Evolutionary conservation across 2,329 filamentous ascomycete species (phyloP).

Genomic region (Penicillium sp.): DNA sequence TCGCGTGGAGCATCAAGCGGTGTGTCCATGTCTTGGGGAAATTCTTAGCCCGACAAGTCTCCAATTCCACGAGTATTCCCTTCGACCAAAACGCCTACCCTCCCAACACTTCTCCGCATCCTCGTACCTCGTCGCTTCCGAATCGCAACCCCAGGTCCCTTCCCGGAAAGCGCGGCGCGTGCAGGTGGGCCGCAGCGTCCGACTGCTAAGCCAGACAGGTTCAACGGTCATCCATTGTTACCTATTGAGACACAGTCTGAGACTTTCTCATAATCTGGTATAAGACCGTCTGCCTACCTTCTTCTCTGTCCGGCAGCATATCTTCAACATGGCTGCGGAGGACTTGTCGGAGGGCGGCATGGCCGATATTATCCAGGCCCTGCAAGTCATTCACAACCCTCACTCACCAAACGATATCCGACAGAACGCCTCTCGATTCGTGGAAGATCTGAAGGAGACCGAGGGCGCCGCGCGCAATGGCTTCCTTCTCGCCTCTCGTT

Average conservation of each 20-base stretch:
- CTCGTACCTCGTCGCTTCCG: background rate
- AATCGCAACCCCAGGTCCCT: background rate
- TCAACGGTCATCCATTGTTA: slow-evolving; percentile 23
- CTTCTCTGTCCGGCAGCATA: slow-evolving; percentile 4
- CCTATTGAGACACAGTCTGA: background rate
- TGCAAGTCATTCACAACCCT: slow-evolving; percentile 83
- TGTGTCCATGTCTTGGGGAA: slow-evolving; percentile 19
- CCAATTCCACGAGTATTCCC: slow-evolving; percentile 13
- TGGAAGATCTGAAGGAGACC: slow-evolving; percentile 81
- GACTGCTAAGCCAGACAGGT: slow-evolving; percentile 17
- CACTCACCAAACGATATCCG: slow-evolving; percentile 78
- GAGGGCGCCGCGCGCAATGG: slow-evolving; percentile 81
- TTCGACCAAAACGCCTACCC: background rate
- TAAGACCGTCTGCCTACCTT: background rate
- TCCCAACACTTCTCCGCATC: background rate
- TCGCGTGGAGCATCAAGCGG: slow-evolving; percentile 18
- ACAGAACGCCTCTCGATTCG: slow-evolving; percentile 77
- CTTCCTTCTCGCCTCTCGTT: slow-evolving; percentile 76
- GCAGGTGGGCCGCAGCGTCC: slow-evolving; percentile 27
- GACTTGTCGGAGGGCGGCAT: slow-evolving; percentile 40
- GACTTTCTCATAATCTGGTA: background rate
- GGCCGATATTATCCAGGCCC: slow-evolving; percentile 71
- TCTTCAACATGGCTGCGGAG: slow-evolving; percentile 34
- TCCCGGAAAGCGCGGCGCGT: slow-evolving; percentile 6
- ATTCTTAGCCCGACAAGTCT: slow-evolving; percentile 23